Percentiles rank a stretch among this genome's conserved stretches.
phyloP scores from a whole-genome alignment of 192 early-diverging fungal genomes.

The Gonapodya prolifera region DNA sequence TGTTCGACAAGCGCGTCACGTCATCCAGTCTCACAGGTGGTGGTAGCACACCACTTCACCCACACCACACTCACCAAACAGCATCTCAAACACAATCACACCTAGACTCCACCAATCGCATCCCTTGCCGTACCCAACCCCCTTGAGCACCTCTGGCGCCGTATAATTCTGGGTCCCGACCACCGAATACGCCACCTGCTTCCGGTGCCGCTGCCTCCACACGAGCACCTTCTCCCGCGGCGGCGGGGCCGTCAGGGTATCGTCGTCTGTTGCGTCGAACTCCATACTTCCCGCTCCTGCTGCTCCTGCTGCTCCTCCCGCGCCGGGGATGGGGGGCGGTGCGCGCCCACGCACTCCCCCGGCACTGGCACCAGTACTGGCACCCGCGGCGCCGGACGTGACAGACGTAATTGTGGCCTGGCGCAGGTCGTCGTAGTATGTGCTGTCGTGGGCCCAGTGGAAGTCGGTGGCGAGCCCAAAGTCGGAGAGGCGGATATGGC shows the following conservation, averaged over 20 bases:
- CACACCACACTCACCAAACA: no score
- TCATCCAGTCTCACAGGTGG: no score
- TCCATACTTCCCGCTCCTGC: not conserved
- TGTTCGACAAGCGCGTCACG: no score
- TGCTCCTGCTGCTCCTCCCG: not conserved
- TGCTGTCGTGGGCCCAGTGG: conserved; percentile 48
- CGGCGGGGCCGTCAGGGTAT: conserved; percentile 7
- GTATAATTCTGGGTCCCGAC: conserved; percentile 43
- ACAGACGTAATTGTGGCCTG: conserved; percentile 28
- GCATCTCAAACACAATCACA: conserved; percentile 65
- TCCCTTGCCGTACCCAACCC: conserved; percentile 37
- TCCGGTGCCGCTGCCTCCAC: conserved; percentile 14
- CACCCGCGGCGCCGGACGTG: conserved; percentile 29
- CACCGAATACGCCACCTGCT: conserved; percentile 26
- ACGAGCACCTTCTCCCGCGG: conserved; percentile 14
- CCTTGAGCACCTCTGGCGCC: conserved; percentile 35
- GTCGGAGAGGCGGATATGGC: conserved; percentile 55
- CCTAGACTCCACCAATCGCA: conserved; percentile 69
- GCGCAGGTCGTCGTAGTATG: conserved; percentile 46
- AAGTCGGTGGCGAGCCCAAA: conserved; percentile 60
- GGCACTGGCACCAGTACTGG: conserved; percentile 22
- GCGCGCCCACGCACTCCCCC: conserved; percentile 14
- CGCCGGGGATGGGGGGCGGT: conserved; percentile 13
- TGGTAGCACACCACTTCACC: no score
- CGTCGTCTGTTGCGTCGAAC: conserved; percentile 5